These are phyloP conservation scores for Paralagenidium karlingii DNA, from an alignment of 352 stramenopile species.

Conservation along the genomic window DNA sequence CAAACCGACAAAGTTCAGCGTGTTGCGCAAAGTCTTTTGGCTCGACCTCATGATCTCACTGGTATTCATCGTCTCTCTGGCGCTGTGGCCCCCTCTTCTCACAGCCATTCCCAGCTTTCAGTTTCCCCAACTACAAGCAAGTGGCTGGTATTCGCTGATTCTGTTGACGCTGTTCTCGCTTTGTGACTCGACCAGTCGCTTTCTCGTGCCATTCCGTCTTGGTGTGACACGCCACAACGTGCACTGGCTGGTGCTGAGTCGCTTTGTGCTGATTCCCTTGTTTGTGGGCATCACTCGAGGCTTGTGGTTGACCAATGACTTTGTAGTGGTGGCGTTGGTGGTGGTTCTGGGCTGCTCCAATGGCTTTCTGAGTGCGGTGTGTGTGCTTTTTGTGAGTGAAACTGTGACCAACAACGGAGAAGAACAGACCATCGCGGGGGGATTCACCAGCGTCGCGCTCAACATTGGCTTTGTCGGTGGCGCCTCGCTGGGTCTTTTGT, in stretches of 20 bases:
- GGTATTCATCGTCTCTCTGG: slow-evolving; percentile 7
- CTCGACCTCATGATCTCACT: slow-evolving; percentile 7
- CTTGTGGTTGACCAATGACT: slow-evolving; percentile 6
- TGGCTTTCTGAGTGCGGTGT: slow-evolving; percentile 9
- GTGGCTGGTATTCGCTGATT: slow-evolving; percentile 9
- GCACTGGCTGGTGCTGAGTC: slow-evolving; percentile 1
- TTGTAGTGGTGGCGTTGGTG: slow-evolving; percentile 7
- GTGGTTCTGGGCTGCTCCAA: slow-evolving; percentile 8
- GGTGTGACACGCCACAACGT: slow-evolving; percentile 7
- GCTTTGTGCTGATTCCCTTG: slow-evolving; percentile 3
- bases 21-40: slow-evolving; percentile 4
- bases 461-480: slow-evolving; percentile 13
- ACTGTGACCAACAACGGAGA: slow-evolving; percentile 2
- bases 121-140: slow-evolving; percentile 7
- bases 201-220: slow-evolving; percentile 4
- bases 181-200: slow-evolving; percentile 3
- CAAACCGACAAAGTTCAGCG: not conserved
- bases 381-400: slow-evolving; percentile 10
- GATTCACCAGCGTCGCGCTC: slow-evolving; percentile 12
- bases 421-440: slow-evolving; percentile 7
- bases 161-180: slow-evolving; percentile 11
- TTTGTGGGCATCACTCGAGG: slow-evolving; percentile 2
- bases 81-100: slow-evolving; percentile 8
- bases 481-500: slow-evolving; percentile 2
- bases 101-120: slow-evolving; percentile 13